These are phyloP conservation scores for Diplotaxis tenuifolia DNA, from an alignment of 345 rosid genomes.

Conservation along the genomic window DNA sequence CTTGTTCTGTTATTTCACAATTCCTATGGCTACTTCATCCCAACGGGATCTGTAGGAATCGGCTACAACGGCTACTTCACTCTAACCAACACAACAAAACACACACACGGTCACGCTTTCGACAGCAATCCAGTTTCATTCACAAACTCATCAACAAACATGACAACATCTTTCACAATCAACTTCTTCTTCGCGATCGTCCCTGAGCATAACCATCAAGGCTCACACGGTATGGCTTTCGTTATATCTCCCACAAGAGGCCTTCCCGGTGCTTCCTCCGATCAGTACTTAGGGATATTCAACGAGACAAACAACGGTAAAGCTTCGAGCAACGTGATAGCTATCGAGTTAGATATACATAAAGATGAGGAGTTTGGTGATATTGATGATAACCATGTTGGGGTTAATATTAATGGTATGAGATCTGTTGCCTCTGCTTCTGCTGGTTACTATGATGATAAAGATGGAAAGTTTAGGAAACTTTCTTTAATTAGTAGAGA, in stretches of 20 bases:
- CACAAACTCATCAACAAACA: slow-evolving; percentile 43
- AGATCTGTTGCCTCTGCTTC: slow-evolving; percentile 36
- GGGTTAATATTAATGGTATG: slow-evolving; percentile 52
- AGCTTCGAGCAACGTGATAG: slow-evolving; percentile 44
- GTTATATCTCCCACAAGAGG: slow-evolving; percentile 50
- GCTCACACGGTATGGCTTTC: slow-evolving; percentile 59
- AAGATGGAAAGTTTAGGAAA: slow-evolving; percentile 17
- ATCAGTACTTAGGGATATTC: slow-evolving; percentile 51
- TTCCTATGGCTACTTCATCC: slow-evolving; percentile 13
- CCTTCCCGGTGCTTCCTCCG: slow-evolving; percentile 39
- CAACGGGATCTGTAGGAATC: slow-evolving; percentile 24
- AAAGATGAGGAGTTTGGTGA: slow-evolving; percentile 40
- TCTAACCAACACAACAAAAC: slow-evolving; percentile 44
- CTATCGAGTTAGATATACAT: slow-evolving; percentile 57
- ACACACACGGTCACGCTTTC: slow-evolving; percentile 48
- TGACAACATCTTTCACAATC: slow-evolving; percentile 49
- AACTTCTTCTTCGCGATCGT: slow-evolving; percentile 60
- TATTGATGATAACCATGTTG: slow-evolving; percentile 57
- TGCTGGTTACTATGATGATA: slow-evolving; percentile 44
- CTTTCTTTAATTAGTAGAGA: slow-evolving; percentile 29
- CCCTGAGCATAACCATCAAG: slow-evolving; percentile 22
- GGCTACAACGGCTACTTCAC: slow-evolving; percentile 41
- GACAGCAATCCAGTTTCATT: slow-evolving; percentile 33
- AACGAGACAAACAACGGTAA: slow-evolving; percentile 41
- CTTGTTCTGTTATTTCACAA: slow-evolving; percentile 24